Conservation (phyloP, 2,329 filamentous ascomycete genomes). For the Escovopsis sp. region DNA sequence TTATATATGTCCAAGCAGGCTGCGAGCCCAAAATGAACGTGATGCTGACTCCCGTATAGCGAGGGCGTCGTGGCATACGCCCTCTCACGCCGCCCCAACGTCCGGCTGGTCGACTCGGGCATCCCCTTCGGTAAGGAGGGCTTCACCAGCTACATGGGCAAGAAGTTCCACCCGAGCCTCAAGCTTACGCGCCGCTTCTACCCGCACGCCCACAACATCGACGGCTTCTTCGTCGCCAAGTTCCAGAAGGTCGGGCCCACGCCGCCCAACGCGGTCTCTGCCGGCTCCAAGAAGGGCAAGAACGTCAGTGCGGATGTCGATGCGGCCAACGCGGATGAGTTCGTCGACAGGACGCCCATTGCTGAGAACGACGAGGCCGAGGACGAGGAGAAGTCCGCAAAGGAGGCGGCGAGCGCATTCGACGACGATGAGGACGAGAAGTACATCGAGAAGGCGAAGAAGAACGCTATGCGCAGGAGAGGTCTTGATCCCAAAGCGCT, state of each 20-base stretch:
- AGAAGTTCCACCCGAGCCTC: constrained; percentile 77
- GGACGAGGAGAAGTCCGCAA: constrained; percentile 20
- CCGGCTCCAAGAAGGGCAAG: constrained; percentile 15
- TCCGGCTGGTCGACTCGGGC: constrained; percentile 82
- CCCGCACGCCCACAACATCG: constrained; percentile 85
- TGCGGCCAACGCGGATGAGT: constrained; percentile 20
- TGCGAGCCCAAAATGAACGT: no score
- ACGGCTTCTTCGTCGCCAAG: constrained; percentile 97
- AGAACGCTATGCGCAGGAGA: constrained; percentile 57
- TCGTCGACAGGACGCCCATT: constrained; percentile 58
- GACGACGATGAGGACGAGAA: constrained; percentile 58
- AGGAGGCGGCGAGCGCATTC: constrained; percentile 54
- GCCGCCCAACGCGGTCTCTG: constrained; percentile 34
- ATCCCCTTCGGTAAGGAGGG: constrained; percentile 84
- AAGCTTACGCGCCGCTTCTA: constrained; percentile 76
- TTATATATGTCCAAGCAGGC: no score
- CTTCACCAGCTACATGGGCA: constrained; percentile 81
- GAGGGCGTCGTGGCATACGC: constrained; percentile 91
- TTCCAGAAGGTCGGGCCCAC: constrained; percentile 84
- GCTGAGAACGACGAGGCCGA: constrained; percentile 30
- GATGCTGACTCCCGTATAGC: constrained; percentile 6
- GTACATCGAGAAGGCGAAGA: constrained; percentile 59
- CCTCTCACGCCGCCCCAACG: constrained; percentile 79
- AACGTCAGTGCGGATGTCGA: neutral
- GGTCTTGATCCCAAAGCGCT: constrained; percentile 50